These are phyloP conservation scores for Apostasia shenzhenica DNA, from an alignment of 106 monocot genomes.

Conservation along the genomic window DNA sequence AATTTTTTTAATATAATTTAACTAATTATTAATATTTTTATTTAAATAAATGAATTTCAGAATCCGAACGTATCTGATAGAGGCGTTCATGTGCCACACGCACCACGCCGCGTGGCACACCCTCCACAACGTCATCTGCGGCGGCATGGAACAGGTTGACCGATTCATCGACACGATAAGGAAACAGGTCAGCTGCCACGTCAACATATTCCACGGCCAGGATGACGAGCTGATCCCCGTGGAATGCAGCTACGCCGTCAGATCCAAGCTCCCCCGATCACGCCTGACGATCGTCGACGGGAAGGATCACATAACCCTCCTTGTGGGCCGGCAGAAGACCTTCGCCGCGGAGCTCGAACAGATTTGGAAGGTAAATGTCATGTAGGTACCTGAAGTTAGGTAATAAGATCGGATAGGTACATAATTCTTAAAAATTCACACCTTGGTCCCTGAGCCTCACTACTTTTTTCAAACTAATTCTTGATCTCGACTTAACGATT, in stretches of 20 bases:
- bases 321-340: neutral
- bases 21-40: too few species aligned
- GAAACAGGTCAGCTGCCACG: neutral
- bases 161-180: neutral
- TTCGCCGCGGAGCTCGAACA: slow-evolving; percentile 1
- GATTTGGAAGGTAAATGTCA: neutral
- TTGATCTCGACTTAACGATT: too few species aligned
- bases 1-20: too few species aligned
- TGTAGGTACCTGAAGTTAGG: too few species aligned
- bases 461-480: too few species aligned
- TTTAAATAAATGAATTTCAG: neutral
- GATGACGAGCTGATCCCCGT: neutral
- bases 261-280: neutral
- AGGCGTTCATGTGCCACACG: slow-evolving; percentile 8
- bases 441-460: too few species aligned
- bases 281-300: neutral
- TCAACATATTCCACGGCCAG: slow-evolving; percentile 3
- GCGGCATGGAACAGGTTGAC: neutral
- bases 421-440: too few species aligned
- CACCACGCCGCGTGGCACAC: slow-evolving; percentile 11
- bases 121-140: slow-evolving; percentile 7
- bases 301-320: slow-evolving; percentile 7
- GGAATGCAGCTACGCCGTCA: slow-evolving; percentile 5
- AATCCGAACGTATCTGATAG: neutral
- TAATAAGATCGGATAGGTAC: too few species aligned